Evolutionary conservation across 1,284 basidiomycete species (phyloP).

Genomic region (Grifola frondosa): DNA sequence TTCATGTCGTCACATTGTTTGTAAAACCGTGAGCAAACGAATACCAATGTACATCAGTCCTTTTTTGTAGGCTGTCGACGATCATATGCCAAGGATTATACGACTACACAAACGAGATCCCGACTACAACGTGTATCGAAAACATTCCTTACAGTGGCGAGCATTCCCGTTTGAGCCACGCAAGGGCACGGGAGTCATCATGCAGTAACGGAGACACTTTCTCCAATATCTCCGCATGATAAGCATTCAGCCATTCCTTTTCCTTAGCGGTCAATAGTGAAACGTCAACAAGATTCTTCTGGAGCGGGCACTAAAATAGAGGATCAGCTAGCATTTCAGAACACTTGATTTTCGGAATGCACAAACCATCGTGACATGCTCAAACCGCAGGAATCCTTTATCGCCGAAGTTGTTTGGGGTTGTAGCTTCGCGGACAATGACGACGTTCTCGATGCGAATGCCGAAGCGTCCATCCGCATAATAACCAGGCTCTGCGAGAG

Average conservation of each 20-base stretch:
- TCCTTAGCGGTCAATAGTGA: slow-evolving; percentile 68
- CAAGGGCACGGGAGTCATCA: slow-evolving; percentile 69
- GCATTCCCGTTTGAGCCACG: slow-evolving; percentile 79
- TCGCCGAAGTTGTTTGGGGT: slow-evolving; percentile 86
- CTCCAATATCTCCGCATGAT: slow-evolving; percentile 76
- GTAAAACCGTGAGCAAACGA: too few species aligned
- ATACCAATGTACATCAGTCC: too few species aligned
- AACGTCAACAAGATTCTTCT: slow-evolving; percentile 78
- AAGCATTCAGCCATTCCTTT: slow-evolving; percentile 80
- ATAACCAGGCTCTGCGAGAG: slow-evolving; percentile 78
- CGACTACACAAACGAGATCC: too few species aligned
- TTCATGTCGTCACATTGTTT: too few species aligned
- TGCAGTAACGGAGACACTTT: slow-evolving; percentile 79
- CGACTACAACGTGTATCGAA: too few species aligned
- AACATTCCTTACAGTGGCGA: slow-evolving; percentile 44
- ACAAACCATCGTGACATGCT: slow-evolving; percentile 78
- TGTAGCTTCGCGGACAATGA: slow-evolving; percentile 69
- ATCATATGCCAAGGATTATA: too few species aligned
- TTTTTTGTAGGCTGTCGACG: too few species aligned
- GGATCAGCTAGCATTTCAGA: background rate
- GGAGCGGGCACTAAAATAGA: slow-evolving; percentile 75
- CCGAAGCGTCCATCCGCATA: slow-evolving; percentile 92
- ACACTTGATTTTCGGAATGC: slow-evolving; percentile 5
- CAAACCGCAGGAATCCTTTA: slow-evolving; percentile 81
- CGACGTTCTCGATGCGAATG: slow-evolving; percentile 90